Conservation (phyloP, 2,329 filamentous ascomycete species). For the Aspergillus oerlinghausenensis region DNA sequence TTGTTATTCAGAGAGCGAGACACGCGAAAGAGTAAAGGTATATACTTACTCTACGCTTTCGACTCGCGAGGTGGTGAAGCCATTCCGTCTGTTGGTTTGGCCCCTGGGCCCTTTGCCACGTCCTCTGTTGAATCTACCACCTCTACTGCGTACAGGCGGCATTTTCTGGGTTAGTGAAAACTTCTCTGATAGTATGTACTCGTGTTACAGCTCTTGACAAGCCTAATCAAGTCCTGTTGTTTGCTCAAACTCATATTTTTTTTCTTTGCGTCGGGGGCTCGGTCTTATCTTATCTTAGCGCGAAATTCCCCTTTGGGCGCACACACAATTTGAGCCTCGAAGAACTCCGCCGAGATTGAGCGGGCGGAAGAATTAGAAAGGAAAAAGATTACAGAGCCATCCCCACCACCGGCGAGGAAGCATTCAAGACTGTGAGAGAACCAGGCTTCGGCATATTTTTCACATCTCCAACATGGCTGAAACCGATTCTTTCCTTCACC, state of each 20-base stretch:
- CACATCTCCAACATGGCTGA: slow-evolving; percentile 67
- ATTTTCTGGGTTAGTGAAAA: slow-evolving; percentile 13
- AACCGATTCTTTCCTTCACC: slow-evolving; percentile 85
- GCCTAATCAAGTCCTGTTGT: background rate
- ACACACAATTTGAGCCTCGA: slow-evolving; percentile 39
- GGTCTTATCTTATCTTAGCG: slow-evolving; percentile 46
- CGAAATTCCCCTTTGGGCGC: slow-evolving; percentile 37
- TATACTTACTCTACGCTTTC: slow-evolving; percentile 35
- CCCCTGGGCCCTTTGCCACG: slow-evolving; percentile 29
- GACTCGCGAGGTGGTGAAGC: slow-evolving; percentile 36
- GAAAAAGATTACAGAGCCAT: slow-evolving; percentile 22
- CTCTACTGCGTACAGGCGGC: slow-evolving; percentile 25
- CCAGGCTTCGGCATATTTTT: slow-evolving; percentile 12
- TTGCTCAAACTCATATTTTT: slow-evolving; percentile 1
- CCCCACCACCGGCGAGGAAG: slow-evolving; percentile 29
- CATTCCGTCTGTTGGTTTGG: slow-evolving; percentile 19
- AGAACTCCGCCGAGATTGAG: slow-evolving; percentile 18
- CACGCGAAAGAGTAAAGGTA: background rate
- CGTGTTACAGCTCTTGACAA: background rate
- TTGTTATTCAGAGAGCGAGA: background rate
- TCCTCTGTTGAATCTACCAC: slow-evolving; percentile 23
- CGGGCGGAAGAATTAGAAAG: slow-evolving; percentile 27
- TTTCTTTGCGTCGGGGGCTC: slow-evolving; percentile 9
- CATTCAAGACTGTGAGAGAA: slow-evolving; percentile 23
- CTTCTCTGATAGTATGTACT: background rate